Conservation (phyloP, 495 filamentous ascomycete genomes). For the Letharia lupina region DNA sequence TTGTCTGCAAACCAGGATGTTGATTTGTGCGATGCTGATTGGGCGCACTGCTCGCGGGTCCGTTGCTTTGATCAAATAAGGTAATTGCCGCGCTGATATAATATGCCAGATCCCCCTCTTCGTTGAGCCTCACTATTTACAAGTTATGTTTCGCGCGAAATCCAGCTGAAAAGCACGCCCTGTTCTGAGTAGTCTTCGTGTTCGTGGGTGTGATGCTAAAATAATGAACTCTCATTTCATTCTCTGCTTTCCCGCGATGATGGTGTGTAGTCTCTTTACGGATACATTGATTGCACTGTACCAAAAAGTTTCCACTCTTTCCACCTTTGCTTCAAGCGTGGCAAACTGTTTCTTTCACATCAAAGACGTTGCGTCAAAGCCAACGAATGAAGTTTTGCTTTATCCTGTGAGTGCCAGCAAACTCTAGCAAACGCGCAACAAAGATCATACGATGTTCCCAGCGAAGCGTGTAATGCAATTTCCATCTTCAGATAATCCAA, state of each 20-base stretch:
- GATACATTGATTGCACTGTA: neutral
- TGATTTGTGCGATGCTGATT: neutral
- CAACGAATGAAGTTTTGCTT: neutral
- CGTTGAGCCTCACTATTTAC: constrained; percentile 4
- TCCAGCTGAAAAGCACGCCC: neutral
- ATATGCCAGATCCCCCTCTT: neutral
- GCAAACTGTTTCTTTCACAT: constrained; percentile 3
- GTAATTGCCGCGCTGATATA: neutral
- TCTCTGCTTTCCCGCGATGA: neutral
- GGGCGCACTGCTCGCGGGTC: neutral
- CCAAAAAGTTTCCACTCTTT: neutral
- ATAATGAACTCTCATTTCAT: neutral
- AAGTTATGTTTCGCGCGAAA: neutral
- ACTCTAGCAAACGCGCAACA: neutral
- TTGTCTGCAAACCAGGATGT: neutral
- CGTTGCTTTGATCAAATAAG: neutral
- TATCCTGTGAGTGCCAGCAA: neutral
- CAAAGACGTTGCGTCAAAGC: neutral
- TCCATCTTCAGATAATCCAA: neutral
- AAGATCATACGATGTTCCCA: neutral
- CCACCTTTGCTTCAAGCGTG: neutral
- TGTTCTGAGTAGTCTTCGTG: neutral
- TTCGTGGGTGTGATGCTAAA: neutral
- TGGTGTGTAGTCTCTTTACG: neutral
- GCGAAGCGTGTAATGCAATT: neutral